A percentile compares a stretch with the other conserved stretches of the same genome.
Evolutionary conservation across 1,284 basidiomycete genomes (phyloP).

Genomic region (Vanrija sp.): DNA sequence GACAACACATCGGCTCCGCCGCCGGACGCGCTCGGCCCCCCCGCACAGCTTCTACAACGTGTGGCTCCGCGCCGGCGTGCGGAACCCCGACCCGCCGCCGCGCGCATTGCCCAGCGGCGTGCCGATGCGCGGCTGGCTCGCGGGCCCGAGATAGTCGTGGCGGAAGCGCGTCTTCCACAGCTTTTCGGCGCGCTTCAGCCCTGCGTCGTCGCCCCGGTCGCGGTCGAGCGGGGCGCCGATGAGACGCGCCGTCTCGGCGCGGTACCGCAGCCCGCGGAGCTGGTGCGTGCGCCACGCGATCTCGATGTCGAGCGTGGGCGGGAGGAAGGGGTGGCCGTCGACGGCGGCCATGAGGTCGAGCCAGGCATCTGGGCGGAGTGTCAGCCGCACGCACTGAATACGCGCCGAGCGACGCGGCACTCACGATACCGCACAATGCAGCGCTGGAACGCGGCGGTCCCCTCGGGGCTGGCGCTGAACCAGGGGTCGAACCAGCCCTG

Average conservation of each 20-base stretch:
- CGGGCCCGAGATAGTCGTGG: constrained; percentile 16
- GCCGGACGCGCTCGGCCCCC: no score
- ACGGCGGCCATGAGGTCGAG: constrained; percentile 33
- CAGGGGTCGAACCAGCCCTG: constrained; percentile 29
- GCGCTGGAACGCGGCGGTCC: constrained; percentile 23
- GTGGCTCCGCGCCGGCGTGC: no score
- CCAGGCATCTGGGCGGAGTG: constrained; percentile 28
- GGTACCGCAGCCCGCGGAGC: constrained; percentile 30
- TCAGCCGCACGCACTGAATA: no score
- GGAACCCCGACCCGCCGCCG: no score
- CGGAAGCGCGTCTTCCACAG: constrained; percentile 28
- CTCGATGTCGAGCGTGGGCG: constrained; percentile 39
- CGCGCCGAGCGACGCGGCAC: constrained; percentile 4
- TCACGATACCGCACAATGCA: constrained; percentile 37
- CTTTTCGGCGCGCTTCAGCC: constrained; percentile 18
- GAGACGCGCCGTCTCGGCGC: constrained; percentile 18
- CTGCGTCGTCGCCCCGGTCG: constrained; percentile 26
- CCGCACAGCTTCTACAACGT: no score
- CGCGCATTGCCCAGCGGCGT: no score
- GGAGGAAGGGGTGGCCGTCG: constrained; percentile 14
- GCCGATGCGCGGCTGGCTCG: not conserved
- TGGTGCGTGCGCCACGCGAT: constrained; percentile 48
- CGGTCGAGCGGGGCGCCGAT: constrained; percentile 18
- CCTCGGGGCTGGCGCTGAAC: constrained; percentile 4
- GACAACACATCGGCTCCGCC: no score